A percentile compares a stretch with the other conserved stretches of the same genome.
phyloP scores from a whole-genome alignment of 1,284 basidiomycete species.

The Cryptococcus sp. region DNA sequence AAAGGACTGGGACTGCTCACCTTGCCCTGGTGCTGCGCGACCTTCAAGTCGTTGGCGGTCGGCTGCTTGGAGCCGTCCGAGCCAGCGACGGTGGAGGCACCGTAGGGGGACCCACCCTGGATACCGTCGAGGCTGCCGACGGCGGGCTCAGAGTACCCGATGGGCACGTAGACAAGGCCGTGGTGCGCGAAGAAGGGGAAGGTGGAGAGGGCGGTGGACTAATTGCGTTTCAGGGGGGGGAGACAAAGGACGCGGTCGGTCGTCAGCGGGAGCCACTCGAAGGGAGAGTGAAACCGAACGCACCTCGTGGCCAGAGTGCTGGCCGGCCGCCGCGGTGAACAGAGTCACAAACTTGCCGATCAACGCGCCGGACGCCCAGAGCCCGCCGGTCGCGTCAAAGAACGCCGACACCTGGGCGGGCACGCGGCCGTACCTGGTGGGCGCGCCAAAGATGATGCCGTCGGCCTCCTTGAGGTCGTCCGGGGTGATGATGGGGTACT shows the following conservation, averaged over 20 bases:
- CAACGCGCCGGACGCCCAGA: constrained; percentile 69
- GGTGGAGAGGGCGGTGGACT: constrained; percentile 60
- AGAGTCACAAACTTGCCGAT: constrained; percentile 68
- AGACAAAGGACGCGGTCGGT: background rate
- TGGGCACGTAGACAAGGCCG: constrained; percentile 60
- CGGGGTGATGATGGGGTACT: constrained; percentile 69
- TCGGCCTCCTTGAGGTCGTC: constrained; percentile 61
- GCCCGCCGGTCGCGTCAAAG: constrained; percentile 68
- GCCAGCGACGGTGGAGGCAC: constrained; percentile 66
- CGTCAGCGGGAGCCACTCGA: background rate
- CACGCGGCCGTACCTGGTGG: constrained; percentile 60
- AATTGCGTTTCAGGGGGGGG: no score
- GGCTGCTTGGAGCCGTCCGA: constrained; percentile 64
- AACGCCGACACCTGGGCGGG: constrained; percentile 54
- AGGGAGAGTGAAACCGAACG: constrained; percentile 1
- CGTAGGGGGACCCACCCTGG: constrained; percentile 58
- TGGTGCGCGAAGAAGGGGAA: constrained; percentile 73
- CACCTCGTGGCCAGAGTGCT: constrained; percentile 51
- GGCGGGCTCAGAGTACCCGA: constrained; percentile 50
- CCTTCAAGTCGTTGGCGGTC: constrained; percentile 60
- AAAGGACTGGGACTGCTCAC: no score
- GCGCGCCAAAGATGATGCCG: constrained; percentile 63
- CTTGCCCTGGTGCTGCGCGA: constrained; percentile 63
- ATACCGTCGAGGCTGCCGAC: constrained; percentile 59
- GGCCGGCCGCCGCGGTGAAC: constrained; percentile 42